Base-by-base conservation (phyloP, 2,329 filamentous ascomycete genomes). In the Chaetomiaceae sp. region DNA sequence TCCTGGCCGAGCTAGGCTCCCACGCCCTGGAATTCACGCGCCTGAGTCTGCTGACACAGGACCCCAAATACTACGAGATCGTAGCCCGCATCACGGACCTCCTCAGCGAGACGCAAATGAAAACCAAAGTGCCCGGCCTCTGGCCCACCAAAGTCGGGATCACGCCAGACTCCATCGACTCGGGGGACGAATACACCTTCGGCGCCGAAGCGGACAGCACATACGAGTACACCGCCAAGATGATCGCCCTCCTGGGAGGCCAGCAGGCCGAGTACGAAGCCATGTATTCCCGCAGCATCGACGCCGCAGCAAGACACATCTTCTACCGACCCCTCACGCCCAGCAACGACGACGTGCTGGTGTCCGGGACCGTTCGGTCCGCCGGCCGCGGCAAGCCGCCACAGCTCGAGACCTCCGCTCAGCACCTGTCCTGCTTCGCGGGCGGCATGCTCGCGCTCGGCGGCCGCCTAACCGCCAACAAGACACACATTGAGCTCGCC, bases 21-120 rank as follows among this genome's bases (percentile, higher is more conserved):
- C 70, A 90, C 46, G 80, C 79, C 8, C 64, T 91, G 48, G 86
- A 90, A 60, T 88, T 90, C 60, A 88, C 83, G 2, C 72, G 86
- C 6, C 70, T 91, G 37, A 80, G 81, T 17, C 86, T 90, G 64
- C 68, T 90, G 48, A 88, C 86, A 0, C 79, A 78, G 41, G 73
- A 88, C 49, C 66, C 76, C 45, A 88, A 84, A 61, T 90, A 86
- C 65, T 89, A 84, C 62, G 27, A 29, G 27, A 29, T 14, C 10
- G 27, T 29, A 14, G 27, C 27, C 8, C 27, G 27, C 27, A 29
- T 29, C 27, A 29, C 27, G 27, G 27, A 29, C 27, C 27, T 29
- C 14, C 27, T 29, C 27, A 29, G 27, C 27, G 27, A 29, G 9
- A 29, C 27, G 27, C 27, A 29, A 14, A 29, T 29, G 27, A 29